These are phyloP conservation scores for Podospora sp. DNA, from an alignment of 495 filamentous ascomycete genomes.

Conservation along the genomic window DNA sequence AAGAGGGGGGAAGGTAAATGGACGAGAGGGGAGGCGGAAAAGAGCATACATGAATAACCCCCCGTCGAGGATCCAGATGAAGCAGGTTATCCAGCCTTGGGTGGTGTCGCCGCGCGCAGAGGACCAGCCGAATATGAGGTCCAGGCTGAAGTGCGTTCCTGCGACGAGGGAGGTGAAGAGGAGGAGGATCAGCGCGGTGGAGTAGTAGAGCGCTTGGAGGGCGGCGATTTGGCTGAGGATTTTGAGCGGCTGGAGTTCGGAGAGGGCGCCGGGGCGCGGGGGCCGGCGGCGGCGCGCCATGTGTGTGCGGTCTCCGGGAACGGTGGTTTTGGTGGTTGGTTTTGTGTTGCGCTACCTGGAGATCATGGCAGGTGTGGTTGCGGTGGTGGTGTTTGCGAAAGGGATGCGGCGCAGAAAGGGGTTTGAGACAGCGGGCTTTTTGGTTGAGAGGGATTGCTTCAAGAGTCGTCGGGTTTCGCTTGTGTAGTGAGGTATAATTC, in stretches of 20 bases:
- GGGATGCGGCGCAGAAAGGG: background rate
- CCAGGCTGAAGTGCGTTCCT: constrained; percentile 68
- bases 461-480: background rate
- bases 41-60: constrained; percentile 68
- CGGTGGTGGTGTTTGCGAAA: background rate
- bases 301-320: background rate
- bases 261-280: constrained; percentile 74
- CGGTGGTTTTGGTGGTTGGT: constrained; percentile 2
- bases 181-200: constrained; percentile 70
- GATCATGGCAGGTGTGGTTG: constrained; percentile 3
- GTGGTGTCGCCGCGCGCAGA: constrained; percentile 87
- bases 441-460: background rate
- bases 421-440: background rate
- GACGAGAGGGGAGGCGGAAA: constrained; percentile 13
- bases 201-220: constrained; percentile 86
- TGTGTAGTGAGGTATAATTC: background rate
- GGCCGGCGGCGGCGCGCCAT: constrained; percentile 80
- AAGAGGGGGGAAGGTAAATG: background rate
- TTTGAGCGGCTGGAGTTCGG: constrained; percentile 80
- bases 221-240: constrained; percentile 84
- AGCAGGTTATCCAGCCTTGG: constrained; percentile 85
- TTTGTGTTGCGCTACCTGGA: background rate
- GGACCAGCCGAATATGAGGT: constrained; percentile 78
- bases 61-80: constrained; percentile 83
- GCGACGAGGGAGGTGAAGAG: constrained; percentile 87